Evolutionary conservation across 2,329 filamentous ascomycete genomes (phyloP).

Genomic region (Passalora sequoiae): DNA sequence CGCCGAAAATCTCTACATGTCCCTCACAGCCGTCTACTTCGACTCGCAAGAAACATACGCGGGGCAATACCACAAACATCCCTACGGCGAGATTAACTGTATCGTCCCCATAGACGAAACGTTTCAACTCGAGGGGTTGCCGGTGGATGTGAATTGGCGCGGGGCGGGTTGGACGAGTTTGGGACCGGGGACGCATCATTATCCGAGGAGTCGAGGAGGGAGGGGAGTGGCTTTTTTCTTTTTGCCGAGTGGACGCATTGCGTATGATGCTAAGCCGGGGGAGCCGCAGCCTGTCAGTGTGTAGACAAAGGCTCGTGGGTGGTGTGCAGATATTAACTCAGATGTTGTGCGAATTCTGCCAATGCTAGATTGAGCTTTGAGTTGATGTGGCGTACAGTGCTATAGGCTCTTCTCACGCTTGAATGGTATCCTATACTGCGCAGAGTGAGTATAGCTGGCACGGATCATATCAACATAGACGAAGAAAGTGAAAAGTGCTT

Average conservation of each 20-base stretch:
- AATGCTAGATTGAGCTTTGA: too few species aligned
- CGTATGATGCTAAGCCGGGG: constrained; percentile 44
- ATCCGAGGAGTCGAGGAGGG: constrained; percentile 49
- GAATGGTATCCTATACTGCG: too few species aligned
- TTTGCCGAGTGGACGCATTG: constrained; percentile 51
- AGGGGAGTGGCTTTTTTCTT: constrained; percentile 52
- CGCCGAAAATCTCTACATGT: constrained; percentile 47
- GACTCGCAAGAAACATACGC: constrained; percentile 46
- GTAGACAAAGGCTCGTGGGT: too few species aligned
- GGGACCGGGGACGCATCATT: constrained; percentile 54
- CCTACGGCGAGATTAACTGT: constrained; percentile 33
- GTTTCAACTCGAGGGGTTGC: constrained; percentile 52
- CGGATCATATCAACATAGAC: too few species aligned
- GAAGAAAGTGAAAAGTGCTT: too few species aligned
- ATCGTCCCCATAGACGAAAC: constrained; percentile 41
- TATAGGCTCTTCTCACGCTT: too few species aligned
- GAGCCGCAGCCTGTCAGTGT: constrained; percentile 25
- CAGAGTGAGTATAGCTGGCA: too few species aligned
- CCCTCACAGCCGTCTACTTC: constrained; percentile 56
- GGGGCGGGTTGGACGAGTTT: constrained; percentile 53
- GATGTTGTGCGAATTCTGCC: too few species aligned
- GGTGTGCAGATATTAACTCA: too few species aligned
- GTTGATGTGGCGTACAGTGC: too few species aligned
- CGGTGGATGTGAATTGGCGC: constrained; percentile 46
- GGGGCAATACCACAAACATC: constrained; percentile 46